These are phyloP conservation scores for Phytophthora idaei DNA, from an alignment of 352 stramenopile genomes.

Conservation along the genomic window DNA sequence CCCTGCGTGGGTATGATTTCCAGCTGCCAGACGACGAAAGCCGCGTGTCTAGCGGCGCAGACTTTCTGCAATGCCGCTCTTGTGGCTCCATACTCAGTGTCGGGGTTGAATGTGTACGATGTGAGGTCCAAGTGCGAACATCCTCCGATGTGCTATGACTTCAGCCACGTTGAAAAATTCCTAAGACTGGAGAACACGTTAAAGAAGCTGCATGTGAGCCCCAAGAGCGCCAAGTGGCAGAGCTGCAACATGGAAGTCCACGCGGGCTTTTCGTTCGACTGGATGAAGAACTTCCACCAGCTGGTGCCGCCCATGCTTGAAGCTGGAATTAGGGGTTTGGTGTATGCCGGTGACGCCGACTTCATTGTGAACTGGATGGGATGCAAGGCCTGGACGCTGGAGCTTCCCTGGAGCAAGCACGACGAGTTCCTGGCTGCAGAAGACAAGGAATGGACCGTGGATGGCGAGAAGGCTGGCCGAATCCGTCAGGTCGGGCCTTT, in stretches of 20 bases:
- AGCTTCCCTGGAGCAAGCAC: slow-evolving; percentile 91
- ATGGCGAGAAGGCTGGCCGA: slow-evolving; percentile 66
- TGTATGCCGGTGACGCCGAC: slow-evolving; percentile 97
- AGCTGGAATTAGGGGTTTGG: slow-evolving; percentile 88
- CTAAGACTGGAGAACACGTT: slow-evolving; percentile 82
- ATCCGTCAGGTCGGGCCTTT: slow-evolving; percentile 72
- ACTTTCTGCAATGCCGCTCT: slow-evolving; percentile 90
- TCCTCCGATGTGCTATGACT: slow-evolving; percentile 95
- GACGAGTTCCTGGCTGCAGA: slow-evolving; percentile 51
- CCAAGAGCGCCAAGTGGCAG: slow-evolving; percentile 88
- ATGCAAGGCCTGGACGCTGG: slow-evolving; percentile 96
- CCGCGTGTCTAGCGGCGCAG: slow-evolving; percentile 85
- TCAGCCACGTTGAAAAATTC: slow-evolving; percentile 92
- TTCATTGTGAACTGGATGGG: slow-evolving; percentile 99
- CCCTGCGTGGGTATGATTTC: slow-evolving; percentile 83
- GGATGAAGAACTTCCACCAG: slow-evolving; percentile 97
- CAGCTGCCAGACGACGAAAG: slow-evolving; percentile 81
- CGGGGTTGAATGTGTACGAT: slow-evolving; percentile 87
- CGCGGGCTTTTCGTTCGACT: slow-evolving; percentile 93
- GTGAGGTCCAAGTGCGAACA: slow-evolving; percentile 92
- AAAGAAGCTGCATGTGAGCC: slow-evolving; percentile 86
- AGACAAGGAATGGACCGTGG: slow-evolving; percentile 67
- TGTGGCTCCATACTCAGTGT: slow-evolving; percentile 54
- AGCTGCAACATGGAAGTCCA: slow-evolving; percentile 97
- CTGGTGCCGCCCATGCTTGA: slow-evolving; percentile 93